Evolutionary conservation across 225 moss, liverwort and hornwort species (phyloP).

Genomic region (Physcomitrellopsis africana): DNA sequence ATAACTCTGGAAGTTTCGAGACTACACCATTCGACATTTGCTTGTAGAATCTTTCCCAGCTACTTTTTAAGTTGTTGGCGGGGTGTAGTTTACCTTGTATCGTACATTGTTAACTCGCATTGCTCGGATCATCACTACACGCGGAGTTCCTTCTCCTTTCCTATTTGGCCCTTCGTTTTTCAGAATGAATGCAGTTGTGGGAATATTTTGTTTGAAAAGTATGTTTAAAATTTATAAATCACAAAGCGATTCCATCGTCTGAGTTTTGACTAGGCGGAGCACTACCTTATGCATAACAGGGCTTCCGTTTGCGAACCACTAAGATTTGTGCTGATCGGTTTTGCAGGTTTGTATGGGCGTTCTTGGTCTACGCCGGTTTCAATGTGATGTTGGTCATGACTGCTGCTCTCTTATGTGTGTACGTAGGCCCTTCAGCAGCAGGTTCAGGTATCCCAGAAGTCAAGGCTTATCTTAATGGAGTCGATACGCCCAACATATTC

Average conservation of each 20-base stretch:
- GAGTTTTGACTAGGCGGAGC: not conserved
- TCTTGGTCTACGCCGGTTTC: slow-evolving; percentile 62
- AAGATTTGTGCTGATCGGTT: slow-evolving; percentile 4
- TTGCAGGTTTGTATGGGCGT: slow-evolving; percentile 67
- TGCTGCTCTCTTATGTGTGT: slow-evolving; percentile 79
- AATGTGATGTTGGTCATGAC: slow-evolving; percentile 64
- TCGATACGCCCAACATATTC: slow-evolving; percentile 86
- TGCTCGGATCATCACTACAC: too few relatives aligned
- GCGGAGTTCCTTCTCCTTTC: not conserved
- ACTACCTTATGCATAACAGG: not conserved
- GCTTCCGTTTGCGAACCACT: not conserved
- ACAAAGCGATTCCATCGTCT: not conserved
- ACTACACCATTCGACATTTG: too few relatives aligned
- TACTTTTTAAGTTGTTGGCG: too few relatives aligned
- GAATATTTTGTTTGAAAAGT: too few relatives aligned
- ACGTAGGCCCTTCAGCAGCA: slow-evolving; percentile 83
- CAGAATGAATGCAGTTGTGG: too few relatives aligned
- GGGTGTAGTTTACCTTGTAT: too few relatives aligned
- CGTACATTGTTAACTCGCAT: too few relatives aligned
- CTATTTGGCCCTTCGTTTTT: not conserved
- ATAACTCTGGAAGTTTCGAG: too few relatives aligned
- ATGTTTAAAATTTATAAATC: not conserved
- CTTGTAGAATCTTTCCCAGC: too few relatives aligned
- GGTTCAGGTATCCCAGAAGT: slow-evolving; percentile 98
- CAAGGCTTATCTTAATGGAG: slow-evolving; percentile 93